Percentiles rank a stretch among this genome's conserved stretches.
These are phyloP conservation scores for Globisporangium middletonii DNA, from an alignment of 352 stramenopile species.

Conservation along the genomic window DNA sequence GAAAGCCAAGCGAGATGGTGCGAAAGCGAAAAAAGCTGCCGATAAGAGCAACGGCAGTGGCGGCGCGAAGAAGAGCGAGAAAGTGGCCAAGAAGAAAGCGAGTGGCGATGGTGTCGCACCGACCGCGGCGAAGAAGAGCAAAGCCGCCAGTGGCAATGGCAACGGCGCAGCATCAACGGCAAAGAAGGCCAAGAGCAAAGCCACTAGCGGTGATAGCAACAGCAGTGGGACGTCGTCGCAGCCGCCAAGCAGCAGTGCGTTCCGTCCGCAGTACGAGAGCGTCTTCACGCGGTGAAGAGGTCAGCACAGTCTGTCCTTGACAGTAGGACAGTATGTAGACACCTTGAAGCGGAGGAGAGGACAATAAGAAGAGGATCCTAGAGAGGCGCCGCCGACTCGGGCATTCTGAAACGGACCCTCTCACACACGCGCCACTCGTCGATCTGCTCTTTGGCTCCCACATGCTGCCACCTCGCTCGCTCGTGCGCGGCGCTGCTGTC, in stretches of 20 bases:
- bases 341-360: too few relatives aligned
- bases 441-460: too few relatives aligned
- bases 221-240: slow-evolving; percentile 6
- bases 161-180: not conserved
- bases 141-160: not conserved
- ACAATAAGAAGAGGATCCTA: too few relatives aligned
- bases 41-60: slow-evolving; percentile 10
- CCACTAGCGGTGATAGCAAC: slow-evolving; percentile 6
- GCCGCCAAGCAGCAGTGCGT: slow-evolving; percentile 12
- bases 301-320: too few relatives aligned
- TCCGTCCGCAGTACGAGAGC: slow-evolving; percentile 59
- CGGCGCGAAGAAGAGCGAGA: slow-evolving; percentile 29
- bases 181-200: slow-evolving; percentile 12
- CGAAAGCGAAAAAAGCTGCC: slow-evolving; percentile 10
- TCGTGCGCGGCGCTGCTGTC: too few relatives aligned
- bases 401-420: not conserved
- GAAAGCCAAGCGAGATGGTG: not conserved
- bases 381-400: too few relatives aligned
- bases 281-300: slow-evolving; percentile 57
- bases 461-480: too few relatives aligned
- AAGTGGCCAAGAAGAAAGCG: too few relatives aligned
- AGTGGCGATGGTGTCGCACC: slow-evolving; percentile 1
- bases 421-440: not conserved
- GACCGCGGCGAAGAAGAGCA: slow-evolving; percentile 9
- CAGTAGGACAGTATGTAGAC: too few relatives aligned